A percentile compares a stretch with the other conserved stretches of the same genome.
Conservation (phyloP, 176 grass and related monocot genomes). For the Leersia perrieri region DNA sequence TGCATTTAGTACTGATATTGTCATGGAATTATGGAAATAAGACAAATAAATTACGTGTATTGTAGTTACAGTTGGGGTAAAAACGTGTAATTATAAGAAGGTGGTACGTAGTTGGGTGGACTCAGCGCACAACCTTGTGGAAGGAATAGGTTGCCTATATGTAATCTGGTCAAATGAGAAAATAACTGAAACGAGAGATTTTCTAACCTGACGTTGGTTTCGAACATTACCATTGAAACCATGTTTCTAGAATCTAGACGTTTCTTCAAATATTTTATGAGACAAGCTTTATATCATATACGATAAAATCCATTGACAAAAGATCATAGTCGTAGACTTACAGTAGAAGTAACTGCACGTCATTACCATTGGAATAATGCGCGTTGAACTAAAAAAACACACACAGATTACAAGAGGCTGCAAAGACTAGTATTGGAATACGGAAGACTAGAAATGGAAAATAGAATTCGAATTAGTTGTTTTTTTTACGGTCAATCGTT, state of each 20-base stretch:
- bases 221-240: no score
- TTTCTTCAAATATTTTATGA: neutral
- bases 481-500: no score
- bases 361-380: no score
- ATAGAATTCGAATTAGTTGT: neutral
- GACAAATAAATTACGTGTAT: neutral
- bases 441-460: neutral
- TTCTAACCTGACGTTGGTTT: neutral
- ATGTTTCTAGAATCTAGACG: neutral
- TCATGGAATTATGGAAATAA: no score
- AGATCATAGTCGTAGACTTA: neutral
- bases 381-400: neutral
- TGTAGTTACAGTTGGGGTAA: neutral
- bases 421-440: neutral
- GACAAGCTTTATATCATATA: neutral
- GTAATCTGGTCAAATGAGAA: neutral
- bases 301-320: neutral
- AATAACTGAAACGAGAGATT: neutral
- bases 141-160: neutral
- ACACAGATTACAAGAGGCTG: neutral
- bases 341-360: neutral
- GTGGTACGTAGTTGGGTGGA: neutral
- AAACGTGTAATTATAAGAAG: neutral
- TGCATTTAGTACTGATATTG: no score
- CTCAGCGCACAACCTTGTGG: neutral